phyloP scores from a whole-genome alignment of 306 rosid species.

The Fragaria vesca region DNA sequence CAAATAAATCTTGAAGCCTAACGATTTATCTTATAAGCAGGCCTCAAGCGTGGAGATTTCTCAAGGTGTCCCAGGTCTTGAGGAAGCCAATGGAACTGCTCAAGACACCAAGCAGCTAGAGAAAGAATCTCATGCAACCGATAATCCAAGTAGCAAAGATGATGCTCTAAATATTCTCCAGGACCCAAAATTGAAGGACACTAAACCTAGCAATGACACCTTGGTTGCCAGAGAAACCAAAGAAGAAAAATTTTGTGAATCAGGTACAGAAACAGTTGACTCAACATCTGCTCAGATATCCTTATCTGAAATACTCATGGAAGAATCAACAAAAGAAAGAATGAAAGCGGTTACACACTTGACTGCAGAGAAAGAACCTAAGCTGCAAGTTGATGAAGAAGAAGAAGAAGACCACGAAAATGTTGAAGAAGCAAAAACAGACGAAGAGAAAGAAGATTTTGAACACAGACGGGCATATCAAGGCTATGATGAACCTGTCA shows the following conservation, averaged over 20 bases:
- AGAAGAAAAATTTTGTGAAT: slow-evolving; percentile 11
- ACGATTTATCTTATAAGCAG: slow-evolving; percentile 23
- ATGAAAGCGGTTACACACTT: not conserved
- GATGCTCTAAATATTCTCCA: slow-evolving; percentile 7
- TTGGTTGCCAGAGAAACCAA: slow-evolving; percentile 16
- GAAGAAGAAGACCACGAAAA: slow-evolving; percentile 26
- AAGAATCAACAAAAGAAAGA: slow-evolving; percentile 18
- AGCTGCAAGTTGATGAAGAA: slow-evolving; percentile 20
- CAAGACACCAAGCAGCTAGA: slow-evolving; percentile 16
- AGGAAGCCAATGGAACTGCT: slow-evolving; percentile 19
- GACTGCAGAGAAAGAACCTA: slow-evolving; percentile 19
- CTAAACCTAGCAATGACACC: slow-evolving; percentile 13
- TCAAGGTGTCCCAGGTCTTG: not conserved
- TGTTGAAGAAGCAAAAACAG: slow-evolving; percentile 20
- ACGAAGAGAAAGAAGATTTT: slow-evolving; percentile 22
- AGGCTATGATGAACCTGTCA: slow-evolving; percentile 28
- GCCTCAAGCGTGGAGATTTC: slow-evolving; percentile 22
- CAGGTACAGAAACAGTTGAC: slow-evolving; percentile 9
- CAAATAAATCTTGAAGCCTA: not conserved
- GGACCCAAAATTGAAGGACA: slow-evolving; percentile 3
- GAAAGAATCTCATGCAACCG: slow-evolving; percentile 13
- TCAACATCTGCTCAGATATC: slow-evolving; percentile 5
- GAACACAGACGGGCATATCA: slow-evolving; percentile 26
- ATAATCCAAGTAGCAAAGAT: slow-evolving; percentile 5
- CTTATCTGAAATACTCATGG: slow-evolving; percentile 14